These are phyloP conservation scores for Meyerozyma athensensis DNA, from an alignment of 1,139 yeast species.

Conservation along the genomic window DNA sequence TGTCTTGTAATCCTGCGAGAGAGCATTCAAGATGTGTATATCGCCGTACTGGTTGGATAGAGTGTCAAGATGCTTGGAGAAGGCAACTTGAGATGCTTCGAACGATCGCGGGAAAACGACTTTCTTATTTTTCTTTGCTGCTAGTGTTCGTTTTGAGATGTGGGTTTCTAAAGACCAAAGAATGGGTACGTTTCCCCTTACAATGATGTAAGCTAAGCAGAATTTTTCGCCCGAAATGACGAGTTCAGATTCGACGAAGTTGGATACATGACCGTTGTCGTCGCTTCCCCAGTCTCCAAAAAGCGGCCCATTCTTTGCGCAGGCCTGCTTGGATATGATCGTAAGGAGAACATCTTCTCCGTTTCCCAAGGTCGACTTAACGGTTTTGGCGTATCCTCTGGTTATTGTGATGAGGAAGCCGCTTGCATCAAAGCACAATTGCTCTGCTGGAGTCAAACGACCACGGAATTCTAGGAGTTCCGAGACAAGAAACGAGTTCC, in stretches of 20 bases:
- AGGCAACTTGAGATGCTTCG: conserved; percentile 63
- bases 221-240: conserved; percentile 49
- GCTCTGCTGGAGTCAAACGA: conserved; percentile 48
- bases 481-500: conserved; percentile 59
- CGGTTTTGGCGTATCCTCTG: conserved; percentile 63
- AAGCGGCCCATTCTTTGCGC: conserved; percentile 54
- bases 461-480: conserved; percentile 59
- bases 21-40: conserved; percentile 53
- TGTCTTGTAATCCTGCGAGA: conserved; percentile 35
- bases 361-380: conserved; percentile 39
- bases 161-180: conserved; percentile 58
- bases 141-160: conserved; percentile 20
- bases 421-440: conserved; percentile 47
- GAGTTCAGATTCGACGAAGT: conserved; percentile 63
- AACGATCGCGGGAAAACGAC: conserved; percentile 53
- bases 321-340: conserved; percentile 62
- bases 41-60: conserved; percentile 58
- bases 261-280: conserved; percentile 66
- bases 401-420: conserved; percentile 56
- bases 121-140: conserved; percentile 39
- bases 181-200: conserved; percentile 67
- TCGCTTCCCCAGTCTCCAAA: conserved; percentile 70
- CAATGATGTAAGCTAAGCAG: conserved; percentile 54
- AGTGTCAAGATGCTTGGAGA: conserved; percentile 57
- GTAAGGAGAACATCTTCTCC: conserved; percentile 48